Evolutionary conservation across 371 early-diverging fungal species (phyloP), one percentile per base, ranked within the genome.

Genomic region (Mucor indicus): DNA sequence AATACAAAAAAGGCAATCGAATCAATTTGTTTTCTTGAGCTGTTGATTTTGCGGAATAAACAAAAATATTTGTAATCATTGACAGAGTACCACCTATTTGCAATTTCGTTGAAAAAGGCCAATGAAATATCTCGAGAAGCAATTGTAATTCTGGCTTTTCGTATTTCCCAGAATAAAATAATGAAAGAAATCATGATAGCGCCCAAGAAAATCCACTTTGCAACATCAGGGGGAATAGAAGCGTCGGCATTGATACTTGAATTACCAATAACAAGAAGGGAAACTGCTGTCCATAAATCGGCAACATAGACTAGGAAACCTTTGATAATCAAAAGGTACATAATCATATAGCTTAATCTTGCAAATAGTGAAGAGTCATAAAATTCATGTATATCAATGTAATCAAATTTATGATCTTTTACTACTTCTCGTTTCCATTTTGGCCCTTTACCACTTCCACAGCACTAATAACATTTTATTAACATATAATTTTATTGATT

Each of bases 371-470:
- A 72, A 23, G 62, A 48, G 55, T 85, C 81, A 33, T 78, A 54
- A 68, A 90, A 92, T 55, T 91, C 92, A 8, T 89, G 80, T 15
- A 92, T 80, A 55, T 94, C 89, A 46, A 94, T 77, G 72, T 81
- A 89, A 62, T 92, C 92, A 64, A 94, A 94, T 64, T 90, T 91
- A 77, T 93, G 92, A 72, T 91, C 92, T 56, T 79, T 80, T 38
- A 90, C 82, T 40, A 79, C 69, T 72, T 91, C 92, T 48, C 87
- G 78, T 69, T 91, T 87, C 92, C 92, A 91, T 42, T 77, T 69
- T 11, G 80, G 77, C 11, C 75, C 74, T 48, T 33, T 36, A 30
- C 36, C 20, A 37, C 45, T 16, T 36, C 60, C 44, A 46, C 44
- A 53, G 22, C 53, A 53, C 53, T 53, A 33, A 16, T 10, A 19